Evolutionary conservation across 805 yeast species (phyloP).

Genomic region (Vanderwaltozyma tropicalis): DNA sequence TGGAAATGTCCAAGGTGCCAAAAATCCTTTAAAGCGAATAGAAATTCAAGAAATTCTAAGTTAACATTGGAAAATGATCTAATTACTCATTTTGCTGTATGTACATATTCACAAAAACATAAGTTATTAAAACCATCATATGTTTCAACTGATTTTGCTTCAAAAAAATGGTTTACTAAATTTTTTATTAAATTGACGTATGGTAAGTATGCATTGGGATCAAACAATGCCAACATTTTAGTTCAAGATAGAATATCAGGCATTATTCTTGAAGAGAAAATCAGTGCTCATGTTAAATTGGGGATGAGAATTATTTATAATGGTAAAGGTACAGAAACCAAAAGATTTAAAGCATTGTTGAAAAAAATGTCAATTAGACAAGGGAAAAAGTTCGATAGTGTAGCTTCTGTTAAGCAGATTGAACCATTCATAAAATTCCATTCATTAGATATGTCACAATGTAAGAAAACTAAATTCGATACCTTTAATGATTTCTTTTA

Average conservation of each 20-base stretch:
- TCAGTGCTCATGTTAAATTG: slow-evolving; percentile 76
- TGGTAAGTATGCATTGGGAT: slow-evolving; percentile 79
- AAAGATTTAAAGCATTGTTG: slow-evolving; percentile 49
- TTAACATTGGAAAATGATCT: slow-evolving; percentile 42
- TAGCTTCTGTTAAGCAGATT: slow-evolving; percentile 56
- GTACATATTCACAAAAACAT: slow-evolving; percentile 63
- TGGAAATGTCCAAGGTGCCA: slow-evolving; percentile 76
- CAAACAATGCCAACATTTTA: slow-evolving; percentile 84
- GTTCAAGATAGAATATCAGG: slow-evolving; percentile 92
- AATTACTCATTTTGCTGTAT: slow-evolving; percentile 79
- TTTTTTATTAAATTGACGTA: slow-evolving; percentile 74
- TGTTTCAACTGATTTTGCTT: slow-evolving; percentile 72
- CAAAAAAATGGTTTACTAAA: slow-evolving; percentile 82
- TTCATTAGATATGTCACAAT: slow-evolving; percentile 65
- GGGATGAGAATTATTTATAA: slow-evolving; percentile 80
- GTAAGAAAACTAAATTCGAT: slow-evolving; percentile 43
- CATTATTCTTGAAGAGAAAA: slow-evolving; percentile 81
- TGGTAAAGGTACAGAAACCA: slow-evolving; percentile 53
- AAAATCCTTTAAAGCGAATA: slow-evolving; percentile 42
- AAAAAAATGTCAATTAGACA: slow-evolving; percentile 63
- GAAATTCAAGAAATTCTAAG: slow-evolving; percentile 31
- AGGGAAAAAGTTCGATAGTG: slow-evolving; percentile 73
- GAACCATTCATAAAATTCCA: slow-evolving; percentile 74
- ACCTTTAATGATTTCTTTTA: slow-evolving; percentile 88
- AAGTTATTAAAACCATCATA: slow-evolving; percentile 55